Evolutionary conservation across 2,329 filamentous ascomycete species (phyloP).

Genomic region (Sclerotinia spermophila): DNA sequence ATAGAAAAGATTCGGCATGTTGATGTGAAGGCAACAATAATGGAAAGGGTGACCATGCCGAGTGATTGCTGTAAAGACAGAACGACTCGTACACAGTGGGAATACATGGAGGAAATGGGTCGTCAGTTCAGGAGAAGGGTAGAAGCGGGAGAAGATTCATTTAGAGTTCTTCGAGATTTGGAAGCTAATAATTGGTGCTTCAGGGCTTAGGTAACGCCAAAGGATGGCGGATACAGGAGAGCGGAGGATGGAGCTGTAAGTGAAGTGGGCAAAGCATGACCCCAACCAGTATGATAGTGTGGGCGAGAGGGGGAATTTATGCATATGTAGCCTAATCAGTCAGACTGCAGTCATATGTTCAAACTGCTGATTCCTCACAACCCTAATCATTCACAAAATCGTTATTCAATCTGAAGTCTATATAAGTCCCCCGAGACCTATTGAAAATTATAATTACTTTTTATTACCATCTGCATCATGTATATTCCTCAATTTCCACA

Average conservation of each 20-base stretch:
- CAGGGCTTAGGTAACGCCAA: neutral
- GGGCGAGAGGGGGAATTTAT: too few species aligned
- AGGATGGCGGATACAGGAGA: neutral
- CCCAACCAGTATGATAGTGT: too few species aligned
- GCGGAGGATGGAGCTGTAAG: neutral
- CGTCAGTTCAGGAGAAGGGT: neutral
- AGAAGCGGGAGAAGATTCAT: neutral
- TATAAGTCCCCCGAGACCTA: too few species aligned
- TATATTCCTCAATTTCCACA: too few species aligned
- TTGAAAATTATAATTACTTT: too few species aligned
- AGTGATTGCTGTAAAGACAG: neutral
- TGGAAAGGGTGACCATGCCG: neutral
- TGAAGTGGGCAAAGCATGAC: neutral
- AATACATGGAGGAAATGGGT: neutral
- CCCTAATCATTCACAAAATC: too few species aligned
- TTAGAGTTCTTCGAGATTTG: neutral
- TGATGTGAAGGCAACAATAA: neutral
- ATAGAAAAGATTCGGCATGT: neutral
- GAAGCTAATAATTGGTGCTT: neutral
- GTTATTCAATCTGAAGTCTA: too few species aligned
- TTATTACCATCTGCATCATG: too few species aligned
- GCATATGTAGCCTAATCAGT: too few species aligned
- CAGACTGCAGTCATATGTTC: too few species aligned
- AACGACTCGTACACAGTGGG: neutral
- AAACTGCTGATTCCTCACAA: too few species aligned